Conservation (phyloP, 2,329 filamentous ascomycete genomes). For the Pestalotiopsis sp. region DNA sequence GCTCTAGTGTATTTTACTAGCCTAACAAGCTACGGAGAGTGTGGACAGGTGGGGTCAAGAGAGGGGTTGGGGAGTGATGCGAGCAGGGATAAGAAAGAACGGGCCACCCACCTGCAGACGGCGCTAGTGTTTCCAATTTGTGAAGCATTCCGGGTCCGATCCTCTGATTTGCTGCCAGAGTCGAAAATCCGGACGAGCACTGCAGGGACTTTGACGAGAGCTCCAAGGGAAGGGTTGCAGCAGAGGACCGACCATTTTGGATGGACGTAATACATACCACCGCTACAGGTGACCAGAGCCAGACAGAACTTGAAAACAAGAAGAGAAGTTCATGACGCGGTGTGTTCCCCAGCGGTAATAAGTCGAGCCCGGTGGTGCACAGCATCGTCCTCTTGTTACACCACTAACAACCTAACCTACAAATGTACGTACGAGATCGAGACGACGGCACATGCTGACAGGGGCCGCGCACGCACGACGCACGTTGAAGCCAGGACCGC, state of each 20-base stretch:
- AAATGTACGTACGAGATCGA: not conserved
- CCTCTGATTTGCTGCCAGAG: constrained; percentile 28
- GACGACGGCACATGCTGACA: not conserved
- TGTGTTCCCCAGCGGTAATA: too few relatives aligned
- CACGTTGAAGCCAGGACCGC: not conserved
- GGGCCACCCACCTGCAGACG: constrained; percentile 26
- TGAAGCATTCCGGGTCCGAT: constrained; percentile 19
- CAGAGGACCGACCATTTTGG: not conserved
- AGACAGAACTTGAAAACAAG: not conserved
- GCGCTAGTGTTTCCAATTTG: constrained; percentile 41
- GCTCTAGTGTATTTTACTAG: too few relatives aligned
- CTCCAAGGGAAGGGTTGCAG: constrained; percentile 6
- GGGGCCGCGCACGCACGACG: not conserved
- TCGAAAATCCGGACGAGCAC: not conserved
- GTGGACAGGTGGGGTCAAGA: not conserved
- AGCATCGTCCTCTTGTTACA: not conserved
- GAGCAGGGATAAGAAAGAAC: not conserved
- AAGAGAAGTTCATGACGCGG: too few relatives aligned
- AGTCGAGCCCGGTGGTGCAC: not conserved
- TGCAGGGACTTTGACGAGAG: constrained; percentile 8
- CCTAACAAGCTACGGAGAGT: too few relatives aligned
- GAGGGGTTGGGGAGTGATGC: not conserved
- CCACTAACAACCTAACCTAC: not conserved
- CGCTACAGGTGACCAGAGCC: not conserved
- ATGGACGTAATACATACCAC: not conserved